These are phyloP conservation scores for Lyophyllum atratum DNA, from an alignment of 768 basidiomycete species.

Conservation along the genomic window DNA sequence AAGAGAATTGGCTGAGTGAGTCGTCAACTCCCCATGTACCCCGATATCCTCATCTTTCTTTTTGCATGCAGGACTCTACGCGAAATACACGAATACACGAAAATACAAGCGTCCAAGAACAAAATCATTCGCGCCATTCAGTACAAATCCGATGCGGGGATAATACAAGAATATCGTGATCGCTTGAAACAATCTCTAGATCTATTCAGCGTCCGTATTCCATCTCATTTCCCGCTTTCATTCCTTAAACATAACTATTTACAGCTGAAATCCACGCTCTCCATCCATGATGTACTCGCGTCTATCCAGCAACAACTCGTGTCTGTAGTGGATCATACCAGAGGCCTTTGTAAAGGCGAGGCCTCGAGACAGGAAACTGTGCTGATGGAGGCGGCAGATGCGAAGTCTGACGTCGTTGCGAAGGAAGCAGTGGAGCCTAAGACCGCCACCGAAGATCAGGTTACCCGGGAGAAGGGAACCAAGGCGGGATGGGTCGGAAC, in stretches of 20 bases:
- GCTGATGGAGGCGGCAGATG: too few relatives aligned
- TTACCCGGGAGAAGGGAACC: too few relatives aligned
- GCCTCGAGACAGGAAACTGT: too few relatives aligned
- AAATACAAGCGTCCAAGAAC: neutral
- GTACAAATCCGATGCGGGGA: constrained; percentile 4
- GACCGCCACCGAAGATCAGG: too few relatives aligned
- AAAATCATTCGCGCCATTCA: neutral
- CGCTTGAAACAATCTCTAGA: constrained; percentile 8
- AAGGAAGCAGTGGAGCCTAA: too few relatives aligned
- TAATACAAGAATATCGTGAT: constrained; percentile 10
- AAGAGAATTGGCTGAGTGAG: constrained; percentile 1
- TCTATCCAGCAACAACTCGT: neutral
- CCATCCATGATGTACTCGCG: constrained; percentile 3
- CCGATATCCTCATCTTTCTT: neutral
- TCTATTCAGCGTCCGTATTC: constrained; percentile 3
- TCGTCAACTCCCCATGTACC: neutral
- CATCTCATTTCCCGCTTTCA: neutral
- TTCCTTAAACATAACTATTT: neutral
- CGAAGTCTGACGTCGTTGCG: too few relatives aligned
- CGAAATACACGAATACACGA: neutral
- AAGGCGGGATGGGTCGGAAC: too few relatives aligned
- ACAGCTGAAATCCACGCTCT: constrained; percentile 8
- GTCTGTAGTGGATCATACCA: neutral
- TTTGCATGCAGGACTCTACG: neutral
- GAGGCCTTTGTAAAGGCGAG: neutral